A percentile compares a stretch with the other conserved stretches of the same genome.
phyloP scores from a whole-genome alignment of 2,329 filamentous ascomycete genomes.

The Pyrenochaeta sp. region DNA sequence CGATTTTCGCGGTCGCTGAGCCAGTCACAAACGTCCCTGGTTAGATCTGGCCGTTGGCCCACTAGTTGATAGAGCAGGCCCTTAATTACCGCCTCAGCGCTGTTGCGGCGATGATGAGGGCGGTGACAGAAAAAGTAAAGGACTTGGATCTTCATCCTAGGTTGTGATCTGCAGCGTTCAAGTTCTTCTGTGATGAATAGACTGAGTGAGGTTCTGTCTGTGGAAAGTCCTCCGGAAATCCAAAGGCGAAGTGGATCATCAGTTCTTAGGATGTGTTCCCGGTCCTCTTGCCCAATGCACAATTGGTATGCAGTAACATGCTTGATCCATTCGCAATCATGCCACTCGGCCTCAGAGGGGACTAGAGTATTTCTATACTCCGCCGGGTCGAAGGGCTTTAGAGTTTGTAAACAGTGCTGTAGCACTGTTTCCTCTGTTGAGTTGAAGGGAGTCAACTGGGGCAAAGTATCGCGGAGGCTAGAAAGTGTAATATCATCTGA shows the following conservation, averaged over 20 bases:
- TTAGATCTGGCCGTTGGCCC: neutral
- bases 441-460: too few species aligned
- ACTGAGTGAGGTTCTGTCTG: neutral
- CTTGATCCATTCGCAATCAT: neutral
- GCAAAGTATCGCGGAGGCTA: too few species aligned
- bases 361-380: neutral
- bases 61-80: neutral
- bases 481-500: too few species aligned
- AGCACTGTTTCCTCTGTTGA: too few species aligned
- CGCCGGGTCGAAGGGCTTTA: neutral
- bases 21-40: neutral
- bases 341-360: neutral
- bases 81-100: neutral
- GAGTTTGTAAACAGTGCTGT: too few species aligned
- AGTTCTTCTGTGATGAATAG: neutral
- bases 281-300: neutral
- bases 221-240: neutral
- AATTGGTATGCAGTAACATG: neutral
- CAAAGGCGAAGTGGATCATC: neutral
- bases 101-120: neutral
- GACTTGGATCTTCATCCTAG: neutral
- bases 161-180: neutral
- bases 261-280: neutral
- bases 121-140: constrained; percentile 1
- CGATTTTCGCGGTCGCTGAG: neutral